A percentile compares a stretch with the other conserved stretches of the same genome.
These are phyloP conservation scores for Nitzschia palea DNA, from an alignment of 108 stramenopile species.

Conservation along the genomic window DNA sequence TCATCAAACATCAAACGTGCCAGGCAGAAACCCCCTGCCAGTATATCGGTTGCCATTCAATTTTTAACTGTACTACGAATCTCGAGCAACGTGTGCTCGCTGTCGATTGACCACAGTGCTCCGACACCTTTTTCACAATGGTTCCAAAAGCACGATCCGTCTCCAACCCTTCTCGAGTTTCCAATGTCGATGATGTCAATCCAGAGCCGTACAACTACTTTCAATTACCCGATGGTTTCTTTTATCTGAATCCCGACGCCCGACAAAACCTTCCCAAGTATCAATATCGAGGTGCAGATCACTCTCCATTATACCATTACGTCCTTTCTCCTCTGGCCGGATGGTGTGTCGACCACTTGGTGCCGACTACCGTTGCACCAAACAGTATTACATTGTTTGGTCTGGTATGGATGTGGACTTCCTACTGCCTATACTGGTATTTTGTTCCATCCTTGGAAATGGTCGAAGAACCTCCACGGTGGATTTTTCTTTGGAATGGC, in stretches of 20 bases:
- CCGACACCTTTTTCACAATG: no score
- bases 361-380: constrained; percentile 84
- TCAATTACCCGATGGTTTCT: not conserved
- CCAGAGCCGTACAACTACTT: no score
- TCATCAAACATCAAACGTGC: no score
- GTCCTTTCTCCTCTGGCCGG: constrained; percentile 83
- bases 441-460: constrained; percentile 50
- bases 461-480: constrained; percentile 49
- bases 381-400: constrained; percentile 90
- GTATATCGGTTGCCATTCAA: no score
- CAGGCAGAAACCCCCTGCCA: no score
- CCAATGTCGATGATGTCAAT: no score
- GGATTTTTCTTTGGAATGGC: constrained; percentile 86
- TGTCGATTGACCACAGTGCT: no score
- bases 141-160: no score
- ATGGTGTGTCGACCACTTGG: constrained; percentile 66
- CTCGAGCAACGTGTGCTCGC: no score
- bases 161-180: no score
- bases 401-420: constrained; percentile 70
- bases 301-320: constrained; percentile 73
- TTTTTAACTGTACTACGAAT: no score
- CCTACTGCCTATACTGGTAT: constrained; percentile 68
- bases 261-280: constrained; percentile 45
- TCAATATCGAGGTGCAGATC: constrained; percentile 79
- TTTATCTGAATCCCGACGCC: constrained; percentile 38